Percentiles rank a stretch among this genome's conserved stretches.
These are phyloP conservation scores for Suillus spraguei DNA, from an alignment of 768 basidiomycete species.

Conservation along the genomic window DNA sequence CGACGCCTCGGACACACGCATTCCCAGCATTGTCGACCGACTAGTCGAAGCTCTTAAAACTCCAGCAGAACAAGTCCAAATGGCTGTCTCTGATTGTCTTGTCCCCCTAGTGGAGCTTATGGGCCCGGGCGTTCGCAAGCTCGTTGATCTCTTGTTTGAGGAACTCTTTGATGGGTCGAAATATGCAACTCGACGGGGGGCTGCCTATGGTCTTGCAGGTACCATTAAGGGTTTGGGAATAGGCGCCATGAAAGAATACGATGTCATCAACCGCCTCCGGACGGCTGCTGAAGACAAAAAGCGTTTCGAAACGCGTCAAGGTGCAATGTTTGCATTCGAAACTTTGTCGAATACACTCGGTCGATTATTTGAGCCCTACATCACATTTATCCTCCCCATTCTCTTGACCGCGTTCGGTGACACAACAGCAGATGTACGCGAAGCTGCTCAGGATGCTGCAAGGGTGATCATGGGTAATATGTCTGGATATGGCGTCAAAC, in stretches of 20 bases:
- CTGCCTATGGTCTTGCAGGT: conserved; percentile 95
- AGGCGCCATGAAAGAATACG: conserved; percentile 80
- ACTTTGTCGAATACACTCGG: conserved; percentile 86
- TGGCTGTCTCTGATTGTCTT: conserved; percentile 94
- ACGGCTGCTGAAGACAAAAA: conserved; percentile 89
- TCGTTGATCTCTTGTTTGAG: conserved; percentile 79
- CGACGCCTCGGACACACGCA: conserved; percentile 71
- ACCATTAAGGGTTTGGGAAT: conserved; percentile 91
- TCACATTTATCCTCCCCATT: conserved; percentile 80
- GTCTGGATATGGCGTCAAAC: conserved; percentile 94
- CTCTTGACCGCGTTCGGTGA: conserved; percentile 89
- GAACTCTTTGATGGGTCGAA: conserved; percentile 80
- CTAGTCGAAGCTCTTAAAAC: conserved; percentile 90
- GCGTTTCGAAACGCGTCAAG: conserved; percentile 83
- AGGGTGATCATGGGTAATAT: conserved; percentile 94
- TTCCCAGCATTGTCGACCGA: conserved; percentile 81
- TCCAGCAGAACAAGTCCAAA: conserved; percentile 94
- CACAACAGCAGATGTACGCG: conserved; percentile 81
- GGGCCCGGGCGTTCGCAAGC: conserved; percentile 43
- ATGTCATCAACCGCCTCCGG: conserved; percentile 72
- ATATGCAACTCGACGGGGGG: conserved; percentile 94
- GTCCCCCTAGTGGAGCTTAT: conserved; percentile 82
- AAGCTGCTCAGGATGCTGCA: conserved; percentile 90
- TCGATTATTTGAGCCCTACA: conserved; percentile 92
- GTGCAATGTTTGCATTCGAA: conserved; percentile 94